Percentiles rank a stretch among this genome's conserved stretches.
Evolutionary conservation across 345 rosid genomes (phyloP).

Genomic region (Mercurialis annua): DNA sequence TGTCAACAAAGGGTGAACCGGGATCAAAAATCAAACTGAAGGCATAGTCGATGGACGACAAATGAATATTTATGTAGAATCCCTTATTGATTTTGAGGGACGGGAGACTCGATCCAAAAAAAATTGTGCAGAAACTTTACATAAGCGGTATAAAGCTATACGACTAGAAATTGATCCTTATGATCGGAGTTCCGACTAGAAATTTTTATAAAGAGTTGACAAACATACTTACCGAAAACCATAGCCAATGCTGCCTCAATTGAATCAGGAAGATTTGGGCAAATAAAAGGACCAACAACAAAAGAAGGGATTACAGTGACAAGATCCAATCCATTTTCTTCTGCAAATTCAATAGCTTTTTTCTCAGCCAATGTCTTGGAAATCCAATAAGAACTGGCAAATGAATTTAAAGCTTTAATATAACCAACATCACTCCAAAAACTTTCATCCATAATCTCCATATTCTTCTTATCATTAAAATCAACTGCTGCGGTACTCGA

Average conservation of each 20-base stretch:
- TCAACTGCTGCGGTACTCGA: slow-evolving; percentile 36
- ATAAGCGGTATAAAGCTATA: too few relatives aligned
- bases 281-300: slow-evolving; percentile 40
- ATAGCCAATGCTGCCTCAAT: slow-evolving; percentile 18
- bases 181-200: too few relatives aligned
- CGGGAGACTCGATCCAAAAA: too few relatives aligned
- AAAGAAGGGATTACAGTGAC: slow-evolving; percentile 30
- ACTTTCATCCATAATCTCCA: slow-evolving; percentile 31
- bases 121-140: too few relatives aligned
- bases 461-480: neutral
- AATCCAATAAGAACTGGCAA: slow-evolving; percentile 2
- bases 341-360: slow-evolving; percentile 32
- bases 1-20: too few relatives aligned
- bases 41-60: too few relatives aligned
- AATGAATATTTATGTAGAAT: too few relatives aligned
- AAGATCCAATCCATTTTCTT: slow-evolving; percentile 31
- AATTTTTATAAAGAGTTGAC: too few relatives aligned
- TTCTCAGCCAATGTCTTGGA: slow-evolving; percentile 28
- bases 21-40: too few relatives aligned
- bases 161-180: too few relatives aligned
- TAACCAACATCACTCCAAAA: slow-evolving; percentile 32
- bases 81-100: too few relatives aligned
- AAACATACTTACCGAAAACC: neutral
- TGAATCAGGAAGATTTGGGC: slow-evolving; percentile 26
- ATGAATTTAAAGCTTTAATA: neutral